Percentiles rank a stretch among this genome's conserved stretches.
Conservation (phyloP, 2,329 filamentous ascomycete genomes). For the Boeremia exigua region DNA sequence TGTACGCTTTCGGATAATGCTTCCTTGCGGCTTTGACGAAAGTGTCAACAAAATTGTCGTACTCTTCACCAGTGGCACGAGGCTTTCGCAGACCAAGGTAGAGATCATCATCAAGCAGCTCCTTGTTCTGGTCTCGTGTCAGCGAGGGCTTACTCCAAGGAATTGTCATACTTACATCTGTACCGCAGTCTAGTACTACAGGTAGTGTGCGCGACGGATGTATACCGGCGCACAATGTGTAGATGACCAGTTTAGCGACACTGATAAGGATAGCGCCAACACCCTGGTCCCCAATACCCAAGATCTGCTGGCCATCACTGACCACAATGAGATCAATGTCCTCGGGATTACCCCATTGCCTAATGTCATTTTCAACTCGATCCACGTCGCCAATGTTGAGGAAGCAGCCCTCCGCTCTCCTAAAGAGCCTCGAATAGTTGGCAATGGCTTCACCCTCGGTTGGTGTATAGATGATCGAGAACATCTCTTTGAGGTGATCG, state of each 20-base stretch:
- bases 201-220: slow-evolving; percentile 79
- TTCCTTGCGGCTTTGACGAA: slow-evolving; percentile 74
- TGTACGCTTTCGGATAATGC: slow-evolving; percentile 78
- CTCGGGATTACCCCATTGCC: slow-evolving; percentile 71
- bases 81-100: slow-evolving; percentile 77
- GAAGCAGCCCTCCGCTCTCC: slow-evolving; percentile 81
- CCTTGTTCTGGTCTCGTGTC: slow-evolving; percentile 62
- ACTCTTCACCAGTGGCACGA: slow-evolving; percentile 72
- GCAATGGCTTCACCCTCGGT: slow-evolving; percentile 89
- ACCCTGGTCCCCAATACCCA: slow-evolving; percentile 89
- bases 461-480: slow-evolving; percentile 87
- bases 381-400: slow-evolving; percentile 74
- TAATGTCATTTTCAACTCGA: slow-evolving; percentile 68
- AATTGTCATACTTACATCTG: slow-evolving; percentile 59
- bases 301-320: slow-evolving; percentile 75
- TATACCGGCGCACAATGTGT: slow-evolving; percentile 85
- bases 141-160: not conserved
- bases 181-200: slow-evolving; percentile 85
- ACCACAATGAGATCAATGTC: slow-evolving; percentile 91
- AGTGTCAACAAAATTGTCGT: slow-evolving; percentile 76
- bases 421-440: slow-evolving; percentile 79
- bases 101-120: slow-evolving; percentile 74
- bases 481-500: slow-evolving; percentile 85
- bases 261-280: slow-evolving; percentile 85
- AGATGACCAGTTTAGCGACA: slow-evolving; percentile 80